A percentile compares a stretch with the other conserved stretches of the same genome.
These are phyloP conservation scores for Hortiboletus campestris DNA, from an alignment of 768 basidiomycete species.

Conservation along the genomic window DNA sequence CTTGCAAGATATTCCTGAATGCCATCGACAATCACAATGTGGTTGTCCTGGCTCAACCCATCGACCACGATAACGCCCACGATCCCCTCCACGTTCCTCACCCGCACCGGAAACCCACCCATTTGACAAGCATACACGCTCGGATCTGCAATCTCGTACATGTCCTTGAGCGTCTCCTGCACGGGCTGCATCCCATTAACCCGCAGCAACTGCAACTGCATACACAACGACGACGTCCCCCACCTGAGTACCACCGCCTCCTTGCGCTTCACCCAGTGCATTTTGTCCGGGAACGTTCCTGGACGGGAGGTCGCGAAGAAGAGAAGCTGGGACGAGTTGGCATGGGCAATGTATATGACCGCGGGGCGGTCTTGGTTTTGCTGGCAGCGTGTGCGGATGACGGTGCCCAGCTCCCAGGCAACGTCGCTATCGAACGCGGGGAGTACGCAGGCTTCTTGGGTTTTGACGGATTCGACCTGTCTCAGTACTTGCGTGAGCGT, in stretches of 20 bases:
- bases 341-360: conserved; percentile 31
- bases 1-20: conserved; percentile 26
- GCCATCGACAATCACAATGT: conserved; percentile 31
- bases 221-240: conserved; percentile 28
- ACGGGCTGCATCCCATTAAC: rapidly evolving
- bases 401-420: conserved; percentile 33
- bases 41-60: conserved; percentile 32
- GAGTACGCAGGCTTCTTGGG: conserved; percentile 28
- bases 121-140: conserved; percentile 32
- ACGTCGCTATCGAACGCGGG: conserved; percentile 30
- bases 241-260: conserved; percentile 32
- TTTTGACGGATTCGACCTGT: conserved; percentile 20
- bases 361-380: conserved; percentile 19
- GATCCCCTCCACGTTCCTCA: conserved; percentile 33
- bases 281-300: conserved; percentile 32
- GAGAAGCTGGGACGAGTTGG: conserved; percentile 29
- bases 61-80: conserved; percentile 37
- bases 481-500: neutral
- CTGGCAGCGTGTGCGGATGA: conserved; percentile 23
- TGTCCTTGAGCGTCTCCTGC: conserved; percentile 10
- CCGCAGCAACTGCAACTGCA: conserved; percentile 16
- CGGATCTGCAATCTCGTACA: conserved; percentile 27
- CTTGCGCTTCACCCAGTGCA: conserved; percentile 35
- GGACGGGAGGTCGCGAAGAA: conserved; percentile 30
- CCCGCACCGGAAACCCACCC: conserved; percentile 35